These are phyloP conservation scores for Populus ilicifolia DNA, from an alignment of 345 rosid species.

Conservation along the genomic window DNA sequence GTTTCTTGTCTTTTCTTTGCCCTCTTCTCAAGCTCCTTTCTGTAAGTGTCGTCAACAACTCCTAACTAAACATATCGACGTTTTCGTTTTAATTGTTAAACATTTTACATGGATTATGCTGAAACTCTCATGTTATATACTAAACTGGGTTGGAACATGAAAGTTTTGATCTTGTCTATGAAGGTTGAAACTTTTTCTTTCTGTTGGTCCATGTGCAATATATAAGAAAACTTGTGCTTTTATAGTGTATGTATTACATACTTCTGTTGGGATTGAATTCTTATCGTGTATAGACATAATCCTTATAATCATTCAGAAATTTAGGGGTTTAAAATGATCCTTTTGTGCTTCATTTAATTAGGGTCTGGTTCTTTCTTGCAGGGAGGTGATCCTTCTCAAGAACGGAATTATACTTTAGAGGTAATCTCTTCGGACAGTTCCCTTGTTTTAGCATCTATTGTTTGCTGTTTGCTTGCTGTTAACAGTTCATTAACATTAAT, in stretches of 20 bases:
- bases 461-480: background rate
- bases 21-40: constrained; percentile 78
- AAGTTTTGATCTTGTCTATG: background rate
- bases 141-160: background rate
- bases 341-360: background rate
- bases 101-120: background rate
- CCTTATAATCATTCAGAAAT: background rate
- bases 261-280: too few species aligned
- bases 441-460: background rate
- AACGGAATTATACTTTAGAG: constrained; percentile 61
- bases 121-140: background rate
- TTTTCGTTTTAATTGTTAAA: background rate
- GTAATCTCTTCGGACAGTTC: constrained; percentile 22
- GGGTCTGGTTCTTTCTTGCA: constrained; percentile 24
- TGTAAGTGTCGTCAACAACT: constrained; percentile 26
- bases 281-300: too few species aligned
- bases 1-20: constrained; percentile 73
- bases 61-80: background rate
- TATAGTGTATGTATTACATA: too few species aligned
- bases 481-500: background rate
- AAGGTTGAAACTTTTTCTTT: background rate
- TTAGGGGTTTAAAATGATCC: background rate
- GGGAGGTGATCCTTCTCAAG: constrained; percentile 74
- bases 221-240: too few species aligned
- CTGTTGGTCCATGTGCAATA: background rate